Conservation (phyloP, 768 basidiomycete genomes). For the Hebeloma cylindrosporum region DNA sequence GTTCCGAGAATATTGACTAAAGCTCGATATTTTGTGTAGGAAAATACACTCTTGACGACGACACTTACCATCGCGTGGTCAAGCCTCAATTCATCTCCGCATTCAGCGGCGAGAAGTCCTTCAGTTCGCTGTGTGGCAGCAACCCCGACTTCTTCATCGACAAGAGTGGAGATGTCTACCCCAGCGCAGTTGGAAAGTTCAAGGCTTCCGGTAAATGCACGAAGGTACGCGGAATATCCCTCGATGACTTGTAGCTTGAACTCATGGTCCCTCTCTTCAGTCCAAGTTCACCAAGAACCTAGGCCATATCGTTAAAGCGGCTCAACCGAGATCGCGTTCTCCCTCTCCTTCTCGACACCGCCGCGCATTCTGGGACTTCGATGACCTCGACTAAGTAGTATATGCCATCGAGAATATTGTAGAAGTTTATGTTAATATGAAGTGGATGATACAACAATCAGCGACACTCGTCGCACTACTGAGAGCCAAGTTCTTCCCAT, state of each 20-base stretch:
- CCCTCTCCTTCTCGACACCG: background rate
- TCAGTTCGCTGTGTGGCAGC: conserved; percentile 1
- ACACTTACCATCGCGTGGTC: conserved; percentile 6
- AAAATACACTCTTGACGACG: conserved; percentile 6
- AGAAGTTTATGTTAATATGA: too few species aligned
- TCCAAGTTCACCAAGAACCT: background rate
- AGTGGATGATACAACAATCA: too few species aligned
- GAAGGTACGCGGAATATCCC: background rate
- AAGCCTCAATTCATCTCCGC: conserved; percentile 3
- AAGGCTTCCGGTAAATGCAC: conserved; percentile 6
- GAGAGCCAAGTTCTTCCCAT: too few species aligned
- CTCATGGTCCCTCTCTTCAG: background rate
- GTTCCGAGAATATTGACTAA: background rate
- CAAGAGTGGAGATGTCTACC: conserved; percentile 3
- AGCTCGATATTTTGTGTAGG: background rate
- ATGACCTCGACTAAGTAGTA: background rate
- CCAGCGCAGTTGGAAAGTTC: background rate
- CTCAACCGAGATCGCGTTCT: background rate
- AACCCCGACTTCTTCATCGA: conserved; percentile 10
- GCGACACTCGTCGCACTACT: too few species aligned
- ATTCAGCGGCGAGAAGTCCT: background rate
- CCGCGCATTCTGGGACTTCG: background rate
- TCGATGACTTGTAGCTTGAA: background rate
- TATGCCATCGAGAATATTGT: too few species aligned
- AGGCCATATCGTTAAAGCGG: background rate